These are phyloP conservation scores for Suillus fuscotomentosus DNA, from an alignment of 768 basidiomycete genomes.

Conservation along the genomic window DNA sequence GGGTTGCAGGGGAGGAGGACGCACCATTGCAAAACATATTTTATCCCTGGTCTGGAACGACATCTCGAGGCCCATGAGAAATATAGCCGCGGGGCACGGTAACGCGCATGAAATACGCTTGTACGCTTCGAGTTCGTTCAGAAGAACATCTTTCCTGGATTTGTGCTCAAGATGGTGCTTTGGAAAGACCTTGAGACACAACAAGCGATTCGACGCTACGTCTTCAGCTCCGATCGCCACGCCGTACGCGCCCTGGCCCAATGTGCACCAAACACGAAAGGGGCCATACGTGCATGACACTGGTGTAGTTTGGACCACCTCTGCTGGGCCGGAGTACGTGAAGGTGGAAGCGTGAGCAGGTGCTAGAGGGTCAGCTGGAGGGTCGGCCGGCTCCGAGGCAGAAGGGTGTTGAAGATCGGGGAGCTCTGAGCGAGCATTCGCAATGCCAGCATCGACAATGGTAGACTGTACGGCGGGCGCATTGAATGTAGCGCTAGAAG, in stretches of 20 bases:
- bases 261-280: slow-evolving; percentile 17
- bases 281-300: slow-evolving; percentile 14
- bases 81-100: slow-evolving; percentile 25
- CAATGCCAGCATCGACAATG: no score
- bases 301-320: no score
- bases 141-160: slow-evolving; percentile 15
- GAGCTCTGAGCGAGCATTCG: neutral
- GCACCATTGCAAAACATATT: slow-evolving; percentile 41
- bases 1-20: slow-evolving; percentile 1
- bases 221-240: slow-evolving; percentile 25
- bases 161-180: slow-evolving; percentile 16
- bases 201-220: slow-evolving; percentile 23
- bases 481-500: neutral
- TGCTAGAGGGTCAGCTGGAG: no score
- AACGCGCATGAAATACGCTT: slow-evolving; percentile 29
- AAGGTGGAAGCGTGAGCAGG: no score
- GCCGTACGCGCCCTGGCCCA: slow-evolving; percentile 22
- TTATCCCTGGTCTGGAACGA: slow-evolving; percentile 29
- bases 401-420: no score
- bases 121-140: slow-evolving; percentile 35
- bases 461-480: neutral
- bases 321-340: no score
- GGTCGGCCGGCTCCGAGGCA: neutral
- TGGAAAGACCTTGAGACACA: slow-evolving; percentile 39
- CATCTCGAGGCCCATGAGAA: slow-evolving; percentile 40